Base-by-base conservation (phyloP, 352 stramenopile species). In the Pythium diclinum region DNA sequence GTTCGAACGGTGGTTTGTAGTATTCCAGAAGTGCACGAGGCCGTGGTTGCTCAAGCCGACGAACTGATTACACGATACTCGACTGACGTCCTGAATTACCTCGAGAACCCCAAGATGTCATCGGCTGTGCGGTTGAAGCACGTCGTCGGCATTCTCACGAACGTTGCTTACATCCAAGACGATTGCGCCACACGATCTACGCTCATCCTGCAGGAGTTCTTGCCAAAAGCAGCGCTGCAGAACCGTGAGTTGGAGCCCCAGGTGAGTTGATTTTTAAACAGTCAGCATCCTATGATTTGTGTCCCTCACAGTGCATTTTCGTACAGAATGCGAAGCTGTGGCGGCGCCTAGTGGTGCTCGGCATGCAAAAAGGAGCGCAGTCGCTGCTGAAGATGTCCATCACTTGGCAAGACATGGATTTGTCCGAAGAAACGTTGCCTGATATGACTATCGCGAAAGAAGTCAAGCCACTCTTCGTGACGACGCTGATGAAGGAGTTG, bases 351-450 rank as follows among this genome's bases (percentile, higher is more conserved):
- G 71, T 89, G 2, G 61, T 70, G 7, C 54, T 82, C 11, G 79
- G 74, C 1, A 75, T 87, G 48, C 81, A 89, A 46, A 77, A 81
- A 57, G 84, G 69, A 21, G 80, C 79, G 0, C 79, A 91, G 44
- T 85, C 83, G 2, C 56, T 91, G 10, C 67, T 92, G 63, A 82
- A 83, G 21, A 87, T 89, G 81, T 87, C 78, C 5, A 82, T 92
- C 53, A 69, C 54, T 9, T 92, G 79, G 83, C 68, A 80, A 52
- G 73, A 85, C 44, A 40, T 92, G 23, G 83, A 92, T 54, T 44
- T 91, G 34, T 74, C 73, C 0, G 81, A 88, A 34, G 80, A 88
- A 23, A 33, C 42, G 14, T 68, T 89, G 17, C 71, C 72, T 3
- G 76, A 86, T 21, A 58, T 79, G 25, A 71, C 67, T 0, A 60